Base-by-base conservation (phyloP, 768 basidiomycete genomes). In the Russula sp. region DNA sequence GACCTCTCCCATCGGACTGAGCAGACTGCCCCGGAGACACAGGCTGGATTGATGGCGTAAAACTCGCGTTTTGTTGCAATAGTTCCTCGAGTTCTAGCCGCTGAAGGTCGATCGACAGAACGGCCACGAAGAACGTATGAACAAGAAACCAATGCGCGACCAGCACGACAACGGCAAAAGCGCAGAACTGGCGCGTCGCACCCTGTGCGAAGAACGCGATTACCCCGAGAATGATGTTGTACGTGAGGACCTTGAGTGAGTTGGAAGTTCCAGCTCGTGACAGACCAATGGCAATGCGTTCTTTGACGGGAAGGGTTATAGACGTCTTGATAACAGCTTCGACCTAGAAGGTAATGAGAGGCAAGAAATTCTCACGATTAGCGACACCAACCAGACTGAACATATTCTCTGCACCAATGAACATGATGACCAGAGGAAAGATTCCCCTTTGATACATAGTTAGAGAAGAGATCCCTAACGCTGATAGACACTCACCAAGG, bases 361-460 rank as follows among this genome's bases (percentile, higher is more conserved):
- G 39, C 65, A n/a, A 39, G 7, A 70, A 63, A 55, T 66, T 69
- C 55, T 32, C 55, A 68, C 39, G 20, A 43, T 20, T 20, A 8
- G 39, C 51, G 16, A 35, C 39, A 73, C 85, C 65, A 72, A 93
- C 93, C 71, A 99, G 77, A 68, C 87, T 89, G 71, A 93, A 91
- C 95, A 98, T 98, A 69, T 98, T 98, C 75, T 98, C 96, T 2
- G 93, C 90, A 3, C 96, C 96, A 14, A 96, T 89, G 66, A 98
- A 95, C 7, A 94, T 83, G 54, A 99, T 93, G 41, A 97, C 88
- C 60, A 98, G 89, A 1, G 95, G 95, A 55, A 99, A 78, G 45
- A 96, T 75, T 70, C 90, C 87, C 90, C 90, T 92, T 60, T 10
- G 41, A 47, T 49, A 48, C 7, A 29, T 41, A 29, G 41, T 53